Evolutionary conservation across 2,329 filamentous ascomycete genomes (phyloP), one percentile per base, ranked within the genome.

Genomic region (Epichloe sibirici): DNA sequence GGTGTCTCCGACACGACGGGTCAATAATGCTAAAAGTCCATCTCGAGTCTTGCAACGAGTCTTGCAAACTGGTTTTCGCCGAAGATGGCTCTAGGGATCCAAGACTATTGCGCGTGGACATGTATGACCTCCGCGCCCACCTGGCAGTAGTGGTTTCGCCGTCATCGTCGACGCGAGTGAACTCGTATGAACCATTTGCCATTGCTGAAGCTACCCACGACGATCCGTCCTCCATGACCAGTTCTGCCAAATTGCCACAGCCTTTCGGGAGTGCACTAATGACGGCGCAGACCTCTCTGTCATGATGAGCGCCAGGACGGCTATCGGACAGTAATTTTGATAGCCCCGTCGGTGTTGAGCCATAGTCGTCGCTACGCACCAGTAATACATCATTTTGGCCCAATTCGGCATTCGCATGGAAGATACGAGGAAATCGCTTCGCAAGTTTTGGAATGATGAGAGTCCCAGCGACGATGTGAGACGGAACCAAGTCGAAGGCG

Each of bases 11-110:
- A 8, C 78, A 79, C 46, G 77, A 76, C 0, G 85, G 79, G 58
- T 86, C 80, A 60, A 91, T 82, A 56, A 88, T 80, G 69, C 85
- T 89, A 64, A 91, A 91, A 8, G 81, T 88, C 70, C 83, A 90
- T 62, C 80, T 82, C 53, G 68, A 71, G 46, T 79, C 77, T 37
- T 44, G 51, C 51, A n/a, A 34, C 1, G 62, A 55, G 2, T 66
- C 57, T 1, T 60, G 58, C 3, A 64, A 56, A 3, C 65, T 55
- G 6, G 57, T 55, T 15, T 57, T 52, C 52, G 57, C 58, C 46
- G 58, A 57, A 49, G 59, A 47, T 35, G 51, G 57, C 8, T 53
- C 49, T 21, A 53, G 50, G n/a, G 61, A 57, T 17, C 53, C 50
- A 44, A 53, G 44, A 25, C 56, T 57, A 12, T 51, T 55, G 38